Percentiles rank a stretch among this genome's conserved stretches.
Conservation (phyloP, 768 basidiomycete genomes). For the Calocybe gangraenosa region DNA sequence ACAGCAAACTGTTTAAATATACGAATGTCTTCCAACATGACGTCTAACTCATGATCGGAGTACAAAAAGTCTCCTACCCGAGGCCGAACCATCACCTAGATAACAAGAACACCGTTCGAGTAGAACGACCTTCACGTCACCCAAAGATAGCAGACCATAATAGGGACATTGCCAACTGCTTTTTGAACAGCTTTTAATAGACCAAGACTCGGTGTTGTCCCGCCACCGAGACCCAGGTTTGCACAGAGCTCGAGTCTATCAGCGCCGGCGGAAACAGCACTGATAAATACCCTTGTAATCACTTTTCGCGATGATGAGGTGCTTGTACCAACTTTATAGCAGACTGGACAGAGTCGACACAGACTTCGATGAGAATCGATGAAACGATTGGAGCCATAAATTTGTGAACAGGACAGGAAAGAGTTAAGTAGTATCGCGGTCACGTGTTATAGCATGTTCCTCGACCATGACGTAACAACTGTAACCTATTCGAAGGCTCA, state of each 20-base stretch:
- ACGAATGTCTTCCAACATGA: slow-evolving; percentile 73
- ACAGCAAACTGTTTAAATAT: slow-evolving; percentile 54
- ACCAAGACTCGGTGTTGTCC: slow-evolving; percentile 79
- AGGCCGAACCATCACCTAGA: slow-evolving; percentile 76
- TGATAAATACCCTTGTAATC: slow-evolving; percentile 22
- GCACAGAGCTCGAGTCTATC: slow-evolving; percentile 75
- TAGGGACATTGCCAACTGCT: slow-evolving; percentile 43
- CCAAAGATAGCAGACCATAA: slow-evolving; percentile 65
- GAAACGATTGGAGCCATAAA: slow-evolving; percentile 3
- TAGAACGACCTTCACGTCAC: no score
- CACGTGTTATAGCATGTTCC: no score
- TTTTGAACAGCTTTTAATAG: slow-evolving; percentile 56
- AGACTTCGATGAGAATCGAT: slow-evolving; percentile 51
- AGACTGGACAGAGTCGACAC: slow-evolving; percentile 74
- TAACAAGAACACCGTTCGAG: no score
- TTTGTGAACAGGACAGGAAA: not conserved
- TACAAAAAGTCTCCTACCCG: slow-evolving; percentile 79
- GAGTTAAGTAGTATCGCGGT: not conserved
- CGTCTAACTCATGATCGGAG: slow-evolving; percentile 55
- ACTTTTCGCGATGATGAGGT: slow-evolving; percentile 4
- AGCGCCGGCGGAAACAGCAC: slow-evolving; percentile 69
- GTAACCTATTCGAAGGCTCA: no score
- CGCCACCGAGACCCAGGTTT: slow-evolving; percentile 70
- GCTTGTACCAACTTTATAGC: slow-evolving; percentile 50
- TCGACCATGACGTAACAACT: no score